Base-by-base conservation (phyloP, 441 rosid species). In the Corymbia calophylla region DNA sequence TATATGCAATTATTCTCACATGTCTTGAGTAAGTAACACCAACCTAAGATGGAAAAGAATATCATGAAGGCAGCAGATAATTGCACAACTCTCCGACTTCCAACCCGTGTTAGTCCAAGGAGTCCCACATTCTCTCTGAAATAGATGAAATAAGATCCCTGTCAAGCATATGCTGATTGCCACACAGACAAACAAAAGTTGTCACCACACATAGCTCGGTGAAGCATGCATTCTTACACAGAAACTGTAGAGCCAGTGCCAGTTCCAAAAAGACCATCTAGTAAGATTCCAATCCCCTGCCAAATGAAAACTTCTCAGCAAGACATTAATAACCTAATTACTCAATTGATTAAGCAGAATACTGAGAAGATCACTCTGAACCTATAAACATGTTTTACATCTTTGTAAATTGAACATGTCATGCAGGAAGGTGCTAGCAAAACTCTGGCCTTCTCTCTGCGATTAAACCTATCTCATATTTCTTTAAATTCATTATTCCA, bases 31-130 rank as follows among this genome's bases (percentile, higher is more conserved):
- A 77, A 77, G 84, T 77, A 32, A 31, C 6, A 62, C 88, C 49
- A 87, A 94, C 98, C 98, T 77, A 96, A 91, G 70, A 80, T 90
- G 32, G 98, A 93, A 93, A 96, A 96, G 92, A 96, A 94, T 25
- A 96, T 94, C 98, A 96, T 96, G 93, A 96, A 96, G 91, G 92
- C 98, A 51, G 98, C 96, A 32, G 97, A 95, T 86, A 96, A 89
- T 91, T 96, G 96, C 92, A 96, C 97, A 87, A 96, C 97, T 64
- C 98, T 93, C 56, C 96, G 95, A 87, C 97, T 96, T 66, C 96
- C 96, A 47, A 94, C 96, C 88, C 95, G 92, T 54, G 94, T 93
- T 86, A 95, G 93, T 53, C 96, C 95, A n/a, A 93, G 95, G 53
- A 95, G 95, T 68, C 98, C 98, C 77, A 94, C 97, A 89, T 96